Evolutionary conservation across 2,329 filamentous ascomycete genomes (phyloP).

Genomic region (Fusarium sp.): DNA sequence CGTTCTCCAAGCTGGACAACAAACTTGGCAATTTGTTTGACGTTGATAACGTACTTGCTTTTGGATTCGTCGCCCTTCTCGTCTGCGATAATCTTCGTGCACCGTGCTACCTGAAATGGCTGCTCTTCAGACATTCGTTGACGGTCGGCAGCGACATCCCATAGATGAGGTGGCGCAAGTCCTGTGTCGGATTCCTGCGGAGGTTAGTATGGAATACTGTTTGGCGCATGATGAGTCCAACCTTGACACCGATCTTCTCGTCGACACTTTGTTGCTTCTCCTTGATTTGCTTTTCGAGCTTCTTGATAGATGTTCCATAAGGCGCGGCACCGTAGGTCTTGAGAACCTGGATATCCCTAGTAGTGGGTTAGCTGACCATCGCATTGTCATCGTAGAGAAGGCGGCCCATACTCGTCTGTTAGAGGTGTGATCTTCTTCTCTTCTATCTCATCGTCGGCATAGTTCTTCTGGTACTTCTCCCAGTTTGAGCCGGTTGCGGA

Average conservation of each 20-base stretch:
- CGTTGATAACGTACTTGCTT: constrained; percentile 99
- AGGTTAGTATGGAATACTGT: constrained; percentile 33
- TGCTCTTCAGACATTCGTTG: constrained; percentile 99
- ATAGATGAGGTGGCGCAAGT: constrained; percentile 96
- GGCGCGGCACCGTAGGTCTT: constrained; percentile 99
- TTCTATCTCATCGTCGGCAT: constrained; percentile 94
- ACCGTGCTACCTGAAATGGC: constrained; percentile 94
- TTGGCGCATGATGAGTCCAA: constrained; percentile 48
- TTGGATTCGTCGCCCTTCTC: constrained; percentile 93
- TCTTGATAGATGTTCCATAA: constrained; percentile 93
- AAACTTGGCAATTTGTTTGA: constrained; percentile 99
- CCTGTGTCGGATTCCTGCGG: constrained; percentile 96
- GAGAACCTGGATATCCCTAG: constrained; percentile 96
- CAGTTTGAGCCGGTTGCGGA: constrained; percentile 93
- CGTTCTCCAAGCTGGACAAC: constrained; percentile 97
- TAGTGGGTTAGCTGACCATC: constrained; percentile 41
- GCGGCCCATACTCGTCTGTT: constrained; percentile 85
- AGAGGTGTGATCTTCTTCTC: constrained; percentile 99
- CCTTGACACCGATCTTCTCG: constrained; percentile 95
- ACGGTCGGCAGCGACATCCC: constrained; percentile 97
- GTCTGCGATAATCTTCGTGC: constrained; percentile 98
- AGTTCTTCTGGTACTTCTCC: constrained; percentile 99
- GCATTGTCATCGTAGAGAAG: neutral
- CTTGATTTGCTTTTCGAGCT: constrained; percentile 99
- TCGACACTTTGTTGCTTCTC: constrained; percentile 98